Percentiles rank a stretch among this genome's conserved stretches.
Conservation (phyloP, 2,329 filamentous ascomycete species). For the Hypoxylon sp. region DNA sequence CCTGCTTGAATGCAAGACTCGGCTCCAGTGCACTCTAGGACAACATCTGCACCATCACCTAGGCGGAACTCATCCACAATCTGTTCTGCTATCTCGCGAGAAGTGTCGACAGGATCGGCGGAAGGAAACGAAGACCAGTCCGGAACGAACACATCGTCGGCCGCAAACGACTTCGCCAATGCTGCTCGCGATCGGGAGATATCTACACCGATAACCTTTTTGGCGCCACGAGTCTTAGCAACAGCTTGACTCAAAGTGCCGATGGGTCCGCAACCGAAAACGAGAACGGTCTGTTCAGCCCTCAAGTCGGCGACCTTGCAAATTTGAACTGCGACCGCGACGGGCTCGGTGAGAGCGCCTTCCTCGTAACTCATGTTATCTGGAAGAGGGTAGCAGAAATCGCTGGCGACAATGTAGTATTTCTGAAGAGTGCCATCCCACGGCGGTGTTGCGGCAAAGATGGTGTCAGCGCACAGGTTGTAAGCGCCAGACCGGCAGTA, state of each 20-base stretch:
- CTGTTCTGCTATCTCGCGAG: constrained; percentile 56
- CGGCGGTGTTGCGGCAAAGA: constrained; percentile 66
- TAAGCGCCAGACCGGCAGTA: constrained; percentile 60
- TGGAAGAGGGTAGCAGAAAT: constrained; percentile 64
- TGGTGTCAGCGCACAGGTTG: constrained; percentile 60
- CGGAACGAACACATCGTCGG: constrained; percentile 61
- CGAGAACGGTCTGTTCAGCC: constrained; percentile 60
- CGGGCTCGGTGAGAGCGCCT: constrained; percentile 67
- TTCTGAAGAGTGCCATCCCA: constrained; percentile 65
- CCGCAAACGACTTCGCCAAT: constrained; percentile 62
- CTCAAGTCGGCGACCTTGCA: constrained; percentile 59
- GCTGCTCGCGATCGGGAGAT: constrained; percentile 59
- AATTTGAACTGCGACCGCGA: constrained; percentile 66
- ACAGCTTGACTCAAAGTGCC: constrained; percentile 64
- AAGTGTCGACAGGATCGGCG: constrained; percentile 56
- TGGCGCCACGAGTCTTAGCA: constrained; percentile 61
- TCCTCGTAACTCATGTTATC: constrained; percentile 63
- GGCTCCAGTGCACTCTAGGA: constrained; percentile 64
- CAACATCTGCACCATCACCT: constrained; percentile 63
- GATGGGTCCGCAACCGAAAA: constrained; percentile 67
- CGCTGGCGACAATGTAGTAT: constrained; percentile 63
- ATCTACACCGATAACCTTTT: constrained; percentile 63
- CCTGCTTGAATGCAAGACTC: constrained; percentile 64
- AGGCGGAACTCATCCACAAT: constrained; percentile 59
- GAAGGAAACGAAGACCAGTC: constrained; percentile 50